Base-by-base conservation (phyloP, 306 rosid species). In the Dryas drummondii region DNA sequence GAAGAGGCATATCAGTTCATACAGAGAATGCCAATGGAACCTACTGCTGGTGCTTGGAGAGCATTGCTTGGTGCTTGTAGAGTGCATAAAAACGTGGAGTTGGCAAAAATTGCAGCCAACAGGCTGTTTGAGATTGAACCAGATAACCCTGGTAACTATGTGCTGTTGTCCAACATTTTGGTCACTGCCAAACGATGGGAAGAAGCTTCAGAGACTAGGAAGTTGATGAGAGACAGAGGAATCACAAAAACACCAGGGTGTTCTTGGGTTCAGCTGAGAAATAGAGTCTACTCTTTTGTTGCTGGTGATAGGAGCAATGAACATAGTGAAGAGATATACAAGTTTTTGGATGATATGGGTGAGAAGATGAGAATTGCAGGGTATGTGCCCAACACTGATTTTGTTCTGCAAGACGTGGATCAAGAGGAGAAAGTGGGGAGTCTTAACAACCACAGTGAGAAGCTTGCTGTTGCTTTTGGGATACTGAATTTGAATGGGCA, bases 61-160 rank as follows among this genome's bases (percentile, higher is more conserved):
- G 89, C 90, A 55, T 78, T 88, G 47, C 87, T 88, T 72, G 87
- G 85, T 70, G 88, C 83, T 1, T 88, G 93, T 61, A 84, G 87
- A 76, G 88, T 82, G 63, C 83, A 82, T 71, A 84, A 61, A 70
- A 88, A 83, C 55, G 79, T 88, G 59, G 80, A 83, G 48, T 63
- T 84, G 69, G 88, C 83, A 0, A 84, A 80, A 80, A 61, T 86
- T 47, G 85, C 92, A 41, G 90, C 92, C 27, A 80, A 70, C 54
- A 68, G 48, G 56, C 79, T 82, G 27, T 84, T 88, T 57, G 84
- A 78, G 81, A 84, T 88, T 60, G 88, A 86, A 79, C 92, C 92
- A 2, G 11, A 88, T 59, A 88, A 82, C 61, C 84, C 87, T 46
- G 84, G 88, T 42, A 86, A 78, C 66, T 86, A 88, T 80, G 81